These are phyloP conservation scores for Podaxis carcinomalis DNA, from an alignment of 768 basidiomycete genomes.

Conservation along the genomic window DNA sequence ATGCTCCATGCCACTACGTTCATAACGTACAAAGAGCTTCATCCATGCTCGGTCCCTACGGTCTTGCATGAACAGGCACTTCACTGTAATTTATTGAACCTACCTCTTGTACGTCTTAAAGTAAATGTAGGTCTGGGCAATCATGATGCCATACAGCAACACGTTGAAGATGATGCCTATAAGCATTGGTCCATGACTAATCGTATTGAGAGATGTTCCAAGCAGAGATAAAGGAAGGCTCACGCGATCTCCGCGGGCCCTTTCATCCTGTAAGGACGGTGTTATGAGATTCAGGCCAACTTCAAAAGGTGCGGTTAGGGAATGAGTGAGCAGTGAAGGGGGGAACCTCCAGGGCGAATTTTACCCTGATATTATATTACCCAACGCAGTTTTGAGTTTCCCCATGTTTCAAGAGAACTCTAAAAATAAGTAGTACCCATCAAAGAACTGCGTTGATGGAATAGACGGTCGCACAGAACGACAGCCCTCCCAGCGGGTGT, in stretches of 20 bases:
- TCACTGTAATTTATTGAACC: background rate
- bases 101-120: constrained; percentile 15
- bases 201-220: background rate
- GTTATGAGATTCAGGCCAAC: background rate
- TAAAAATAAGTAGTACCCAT: too few species aligned
- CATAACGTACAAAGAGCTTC: constrained; percentile 35
- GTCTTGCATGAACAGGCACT: background rate
- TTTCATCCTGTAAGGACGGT: constrained; percentile 1
- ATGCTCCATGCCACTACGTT: background rate
- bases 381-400: too few species aligned
- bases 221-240: background rate
- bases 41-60: constrained; percentile 42
- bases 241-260: constrained; percentile 13
- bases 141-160: constrained; percentile 15
- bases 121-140: constrained; percentile 14
- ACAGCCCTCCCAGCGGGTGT: too few species aligned
- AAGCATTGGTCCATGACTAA: constrained; percentile 16
- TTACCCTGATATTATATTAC: too few species aligned
- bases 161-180: constrained; percentile 15
- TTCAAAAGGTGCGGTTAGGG: background rate
- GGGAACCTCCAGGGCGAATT: background rate
- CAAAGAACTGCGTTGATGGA: too few species aligned
- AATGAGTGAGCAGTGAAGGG: background rate
- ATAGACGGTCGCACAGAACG: too few species aligned
- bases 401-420: too few species aligned